Evolutionary conservation across 768 basidiomycete genomes (phyloP).

Genomic region (Leucocoprinus leucothites): DNA sequence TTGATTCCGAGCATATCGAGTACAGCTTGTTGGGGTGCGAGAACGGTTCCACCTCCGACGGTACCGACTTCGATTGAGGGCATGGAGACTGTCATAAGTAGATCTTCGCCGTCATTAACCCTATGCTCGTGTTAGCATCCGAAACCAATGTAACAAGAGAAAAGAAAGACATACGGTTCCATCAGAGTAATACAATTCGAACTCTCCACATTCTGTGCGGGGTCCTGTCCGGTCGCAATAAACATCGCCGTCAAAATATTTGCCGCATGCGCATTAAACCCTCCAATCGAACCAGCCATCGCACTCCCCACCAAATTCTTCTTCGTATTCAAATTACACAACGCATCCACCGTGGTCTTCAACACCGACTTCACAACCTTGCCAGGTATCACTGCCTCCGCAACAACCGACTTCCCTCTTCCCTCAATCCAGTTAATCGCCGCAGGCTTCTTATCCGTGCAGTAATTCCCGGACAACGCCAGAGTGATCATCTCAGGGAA

Average conservation of each 20-base stretch:
- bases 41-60: conserved; percentile 93
- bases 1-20: conserved; percentile 92
- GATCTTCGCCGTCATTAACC: conserved; percentile 83
- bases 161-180: conserved; percentile 77
- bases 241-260: conserved; percentile 96
- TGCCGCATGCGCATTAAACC: conserved; percentile 97
- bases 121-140: conserved; percentile 31
- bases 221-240: conserved; percentile 97
- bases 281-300: conserved; percentile 97
- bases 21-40: conserved; percentile 85
- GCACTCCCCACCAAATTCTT: conserved; percentile 98
- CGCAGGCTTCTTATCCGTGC: conserved; percentile 99
- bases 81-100: conserved; percentile 94
- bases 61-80: conserved; percentile 99
- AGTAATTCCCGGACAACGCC: conserved; percentile 95
- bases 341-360: conserved; percentile 89
- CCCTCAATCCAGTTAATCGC: conserved; percentile 99
- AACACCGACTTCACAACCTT: conserved; percentile 84
- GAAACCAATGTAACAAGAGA: conserved; percentile 2
- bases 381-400: conserved; percentile 91
- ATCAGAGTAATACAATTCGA: conserved; percentile 98
- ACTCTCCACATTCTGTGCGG: conserved; percentile 98
- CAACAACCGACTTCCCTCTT: conserved; percentile 95
- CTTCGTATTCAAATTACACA: conserved; percentile 91
- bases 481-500: conserved; percentile 93